Conservation (phyloP, 2,329 filamentous ascomycete species). For the Aspergillus sergii region DNA sequence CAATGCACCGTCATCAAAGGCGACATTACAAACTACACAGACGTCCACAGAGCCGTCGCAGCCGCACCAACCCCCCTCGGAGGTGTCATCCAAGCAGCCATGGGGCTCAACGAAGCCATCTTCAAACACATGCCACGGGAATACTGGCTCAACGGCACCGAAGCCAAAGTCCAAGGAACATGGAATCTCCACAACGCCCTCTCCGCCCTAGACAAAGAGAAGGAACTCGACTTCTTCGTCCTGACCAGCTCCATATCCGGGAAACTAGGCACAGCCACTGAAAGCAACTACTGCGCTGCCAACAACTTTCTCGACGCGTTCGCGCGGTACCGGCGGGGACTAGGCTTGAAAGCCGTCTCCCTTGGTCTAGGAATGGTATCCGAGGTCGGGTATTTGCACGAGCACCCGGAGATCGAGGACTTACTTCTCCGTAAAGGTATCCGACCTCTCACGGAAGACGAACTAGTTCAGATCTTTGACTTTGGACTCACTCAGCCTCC, state of each 20-base stretch:
- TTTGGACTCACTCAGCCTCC: background rate
- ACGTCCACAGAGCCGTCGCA: no score
- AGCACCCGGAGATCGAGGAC: background rate
- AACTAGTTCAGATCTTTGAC: background rate
- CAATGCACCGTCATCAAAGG: no score
- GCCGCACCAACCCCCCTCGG: no score
- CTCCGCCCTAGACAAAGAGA: no score
- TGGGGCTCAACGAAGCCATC: no score
- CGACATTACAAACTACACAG: no score
- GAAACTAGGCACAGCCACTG: background rate
- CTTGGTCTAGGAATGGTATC: background rate
- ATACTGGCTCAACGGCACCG: background rate
- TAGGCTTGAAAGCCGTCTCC: background rate
- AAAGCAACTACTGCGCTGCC: slow-evolving; percentile 1
- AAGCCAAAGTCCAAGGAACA: background rate
- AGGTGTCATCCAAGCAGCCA: no score
- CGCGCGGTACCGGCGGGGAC: background rate
- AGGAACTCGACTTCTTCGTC: slow-evolving; percentile 5
- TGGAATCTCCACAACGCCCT: background rate
- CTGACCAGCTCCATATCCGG: background rate
- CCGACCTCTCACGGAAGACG: background rate
- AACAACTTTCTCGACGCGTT: slow-evolving; percentile 3
- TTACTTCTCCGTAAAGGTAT: background rate
- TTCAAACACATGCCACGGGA: background rate
- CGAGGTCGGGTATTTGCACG: background rate